Percentiles rank a stretch among this genome's conserved stretches.
These are phyloP conservation scores for Raddia guianensis DNA, from an alignment of 176 grass and related monocot species.

Conservation along the genomic window DNA sequence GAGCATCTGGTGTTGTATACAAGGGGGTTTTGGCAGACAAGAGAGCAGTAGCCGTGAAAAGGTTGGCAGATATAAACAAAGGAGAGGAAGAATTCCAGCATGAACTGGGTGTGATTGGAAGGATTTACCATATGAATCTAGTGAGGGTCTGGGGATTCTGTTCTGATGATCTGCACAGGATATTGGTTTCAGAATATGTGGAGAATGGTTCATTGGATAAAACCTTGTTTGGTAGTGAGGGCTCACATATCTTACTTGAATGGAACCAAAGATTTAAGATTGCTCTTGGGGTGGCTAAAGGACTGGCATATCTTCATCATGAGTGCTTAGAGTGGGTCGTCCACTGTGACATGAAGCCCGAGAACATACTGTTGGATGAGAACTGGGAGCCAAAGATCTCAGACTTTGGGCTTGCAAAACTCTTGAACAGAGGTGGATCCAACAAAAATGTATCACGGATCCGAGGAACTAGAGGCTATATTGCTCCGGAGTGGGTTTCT, in stretches of 20 bases:
- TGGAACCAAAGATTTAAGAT: slow-evolving; percentile 47
- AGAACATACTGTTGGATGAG: slow-evolving; percentile 45
- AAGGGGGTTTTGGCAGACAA: slow-evolving; percentile 37
- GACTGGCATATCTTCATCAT: slow-evolving; percentile 49
- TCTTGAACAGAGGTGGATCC: slow-evolving; percentile 42
- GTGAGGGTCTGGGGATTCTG: slow-evolving; percentile 50
- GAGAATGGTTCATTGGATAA: slow-evolving; percentile 46
- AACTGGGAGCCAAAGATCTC: slow-evolving; percentile 48
- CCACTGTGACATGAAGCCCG: slow-evolving; percentile 44
- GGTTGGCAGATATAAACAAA: slow-evolving; percentile 23
- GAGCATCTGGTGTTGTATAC: slow-evolving; percentile 39
- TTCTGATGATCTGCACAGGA: slow-evolving; percentile 41
- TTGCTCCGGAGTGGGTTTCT: slow-evolving; percentile 57
- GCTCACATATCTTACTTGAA: slow-evolving; percentile 16
- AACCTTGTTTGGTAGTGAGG: slow-evolving; percentile 8
- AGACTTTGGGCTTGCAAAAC: slow-evolving; percentile 51
- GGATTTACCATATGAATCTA: slow-evolving; percentile 56
- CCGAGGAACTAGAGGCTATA: slow-evolving; percentile 62
- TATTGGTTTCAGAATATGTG: slow-evolving; percentile 40
- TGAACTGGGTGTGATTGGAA: slow-evolving; percentile 45
- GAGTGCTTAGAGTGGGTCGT: slow-evolving; percentile 60
- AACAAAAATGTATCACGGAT: slow-evolving; percentile 39
- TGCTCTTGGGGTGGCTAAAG: slow-evolving; percentile 45
- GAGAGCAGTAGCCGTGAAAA: slow-evolving; percentile 43
- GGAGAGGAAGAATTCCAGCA: slow-evolving; percentile 45